Evolutionary conservation across 2,329 filamentous ascomycete genomes (phyloP).

Genomic region (Neonectria coccinea): DNA sequence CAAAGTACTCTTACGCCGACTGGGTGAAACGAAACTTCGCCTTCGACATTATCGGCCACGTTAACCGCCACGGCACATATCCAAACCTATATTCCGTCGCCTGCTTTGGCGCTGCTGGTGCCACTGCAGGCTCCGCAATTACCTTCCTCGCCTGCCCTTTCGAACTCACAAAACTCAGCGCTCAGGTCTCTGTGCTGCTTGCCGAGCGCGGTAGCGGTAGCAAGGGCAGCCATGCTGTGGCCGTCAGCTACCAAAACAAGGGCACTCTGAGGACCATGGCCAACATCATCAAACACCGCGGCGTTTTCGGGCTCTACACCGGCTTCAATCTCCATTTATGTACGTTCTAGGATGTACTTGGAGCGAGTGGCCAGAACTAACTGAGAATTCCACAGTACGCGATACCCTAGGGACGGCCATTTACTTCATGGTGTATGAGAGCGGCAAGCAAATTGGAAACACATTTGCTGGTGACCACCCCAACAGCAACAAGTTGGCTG

Average conservation of each 20-base stretch:
- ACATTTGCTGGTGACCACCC: conserved; percentile 78
- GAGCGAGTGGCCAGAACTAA: conserved; percentile 20
- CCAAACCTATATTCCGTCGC: conserved; percentile 79
- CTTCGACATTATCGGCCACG: conserved; percentile 78
- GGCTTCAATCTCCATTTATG: conserved; percentile 82
- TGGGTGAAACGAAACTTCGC: conserved; percentile 76
- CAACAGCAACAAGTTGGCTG: conserved; percentile 82
- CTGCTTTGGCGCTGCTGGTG: conserved; percentile 83
- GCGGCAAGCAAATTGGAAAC: conserved; percentile 83
- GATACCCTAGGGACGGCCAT: conserved; percentile 87
- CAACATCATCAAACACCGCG: conserved; percentile 81
- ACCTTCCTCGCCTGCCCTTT: conserved; percentile 88
- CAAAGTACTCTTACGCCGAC: conserved; percentile 78
- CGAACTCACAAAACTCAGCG: conserved; percentile 89
- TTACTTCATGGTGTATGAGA: conserved; percentile 92
- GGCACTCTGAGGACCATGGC: conserved; percentile 81
- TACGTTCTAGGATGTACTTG: conserved; percentile 57
- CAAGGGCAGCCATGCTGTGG: conserved; percentile 67
- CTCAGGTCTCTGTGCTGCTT: conserved; percentile 85
- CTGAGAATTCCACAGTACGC: conserved; percentile 66
- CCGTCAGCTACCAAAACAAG: conserved; percentile 80
- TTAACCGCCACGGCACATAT: conserved; percentile 76
- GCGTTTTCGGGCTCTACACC: conserved; percentile 80
- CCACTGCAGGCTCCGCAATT: conserved; percentile 82
- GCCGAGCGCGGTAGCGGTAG: conserved; percentile 57